Evolutionary conservation across 768 basidiomycete genomes (phyloP).

Genomic region (Daedaleopsis nitida): DNA sequence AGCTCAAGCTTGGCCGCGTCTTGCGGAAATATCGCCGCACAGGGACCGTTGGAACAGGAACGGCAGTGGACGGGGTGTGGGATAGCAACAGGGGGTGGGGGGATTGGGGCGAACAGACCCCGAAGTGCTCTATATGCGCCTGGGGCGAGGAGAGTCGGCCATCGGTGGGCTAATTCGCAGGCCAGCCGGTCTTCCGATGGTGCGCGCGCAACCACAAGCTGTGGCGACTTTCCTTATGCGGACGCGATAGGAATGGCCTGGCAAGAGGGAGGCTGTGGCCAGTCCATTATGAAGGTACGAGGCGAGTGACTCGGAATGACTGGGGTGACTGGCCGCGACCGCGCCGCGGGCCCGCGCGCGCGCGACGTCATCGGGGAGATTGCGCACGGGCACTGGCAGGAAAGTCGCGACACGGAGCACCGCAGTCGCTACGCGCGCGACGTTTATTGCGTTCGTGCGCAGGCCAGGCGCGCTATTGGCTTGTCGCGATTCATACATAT

Average conservation of each 20-base stretch:
- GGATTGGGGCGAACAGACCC: background rate
- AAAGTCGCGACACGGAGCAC: background rate
- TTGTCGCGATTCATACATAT: no score
- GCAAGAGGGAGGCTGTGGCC: background rate
- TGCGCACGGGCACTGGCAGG: no score
- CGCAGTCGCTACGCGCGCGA: background rate
- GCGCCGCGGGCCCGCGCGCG: background rate
- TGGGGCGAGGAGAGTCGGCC: background rate
- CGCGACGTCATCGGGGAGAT: background rate
- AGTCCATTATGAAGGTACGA: background rate
- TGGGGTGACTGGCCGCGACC: no score
- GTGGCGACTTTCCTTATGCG: no score
- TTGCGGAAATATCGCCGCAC: background rate
- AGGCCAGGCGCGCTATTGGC: no score
- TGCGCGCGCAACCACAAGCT: background rate
- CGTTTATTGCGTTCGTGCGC: no score
- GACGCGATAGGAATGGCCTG: background rate
- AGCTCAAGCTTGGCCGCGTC: background rate
- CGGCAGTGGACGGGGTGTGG: background rate
- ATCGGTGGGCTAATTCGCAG: background rate
- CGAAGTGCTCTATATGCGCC: background rate
- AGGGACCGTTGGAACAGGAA: constrained; percentile 3
- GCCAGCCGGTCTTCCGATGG: background rate
- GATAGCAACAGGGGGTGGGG: background rate
- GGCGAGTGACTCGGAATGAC: background rate